Evolutionary conservation across 495 filamentous ascomycete genomes (phyloP), one percentile per base, ranked within the genome.

Genomic region (Penicillium tannophilum): DNA sequence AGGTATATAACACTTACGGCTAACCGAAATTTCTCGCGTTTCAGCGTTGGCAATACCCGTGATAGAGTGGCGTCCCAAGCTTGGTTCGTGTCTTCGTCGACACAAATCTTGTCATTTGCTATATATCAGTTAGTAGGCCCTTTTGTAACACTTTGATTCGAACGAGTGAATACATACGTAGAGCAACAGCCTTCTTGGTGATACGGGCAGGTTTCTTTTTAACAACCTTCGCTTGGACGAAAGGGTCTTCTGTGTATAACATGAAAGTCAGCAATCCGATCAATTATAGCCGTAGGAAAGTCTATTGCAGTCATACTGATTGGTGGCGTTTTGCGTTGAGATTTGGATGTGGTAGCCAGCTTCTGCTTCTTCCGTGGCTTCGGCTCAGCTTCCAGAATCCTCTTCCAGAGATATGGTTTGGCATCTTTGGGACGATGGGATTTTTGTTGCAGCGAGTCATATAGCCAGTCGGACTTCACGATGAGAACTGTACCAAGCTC

Each of bases 401-500:
- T 73, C 60, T 76, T 63, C 51, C 76, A 70, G 3, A 80, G 70
- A 62, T 86, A 90, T 0, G 66, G 59, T 1, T 43, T 58, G 57
- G 82, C 84, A 0, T 66, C 63, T 61, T 69, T 72, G 0, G 74
- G 76, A 1, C 56, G 69, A 14, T 42, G 49, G 1, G 49, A 47
- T 31, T 65, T 67, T 3, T 61, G 58, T 19, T 74, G 60, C 1
- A 87, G 60, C 0, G 74, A 79, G 19, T 88, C 84, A 58, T 83
- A 79, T 2, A 89, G 68, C 86, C 86, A 90, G 63, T 88, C 86
- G 28, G 75, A 82, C 9, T 71, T 73, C 16, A 90, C 84, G 28
- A 90, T 84, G 5, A 77, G 73, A 56, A 85, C 64, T 4, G 67
- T 69, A 8, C 60, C 62, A 1, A 76, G 59, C 1, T 52, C 55